These are phyloP conservation scores for Apiotrichum akiyoshidainum DNA, from an alignment of 1,284 basidiomycete species.

Conservation along the genomic window DNA sequence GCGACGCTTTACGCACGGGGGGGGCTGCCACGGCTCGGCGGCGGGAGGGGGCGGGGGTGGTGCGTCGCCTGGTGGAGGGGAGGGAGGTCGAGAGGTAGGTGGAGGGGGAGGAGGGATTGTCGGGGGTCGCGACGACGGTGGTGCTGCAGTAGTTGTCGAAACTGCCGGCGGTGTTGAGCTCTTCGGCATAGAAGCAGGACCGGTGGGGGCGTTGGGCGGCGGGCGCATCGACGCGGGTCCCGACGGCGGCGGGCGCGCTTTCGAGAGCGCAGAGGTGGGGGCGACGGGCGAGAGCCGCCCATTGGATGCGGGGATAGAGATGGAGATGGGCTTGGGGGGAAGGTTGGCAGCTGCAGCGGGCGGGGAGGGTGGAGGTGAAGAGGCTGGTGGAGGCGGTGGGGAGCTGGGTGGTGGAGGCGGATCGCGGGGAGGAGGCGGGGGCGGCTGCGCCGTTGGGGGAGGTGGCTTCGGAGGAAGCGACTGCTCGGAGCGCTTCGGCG, in stretches of 20 bases:
- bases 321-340: slow-evolving; percentile 4
- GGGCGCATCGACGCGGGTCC: slow-evolving; percentile 1
- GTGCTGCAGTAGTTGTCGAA: not conserved
- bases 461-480: not conserved
- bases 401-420: slow-evolving; percentile 14
- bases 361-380: slow-evolving; percentile 14
- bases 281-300: not conserved
- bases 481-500: no score
- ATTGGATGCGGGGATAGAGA: not conserved
- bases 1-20: slow-evolving; percentile 27
- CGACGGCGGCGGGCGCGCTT: not conserved
- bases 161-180: not conserved
- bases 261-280: not conserved
- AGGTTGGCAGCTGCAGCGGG: slow-evolving; percentile 28
- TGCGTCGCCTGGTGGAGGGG: slow-evolving; percentile 11
- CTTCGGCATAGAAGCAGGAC: not conserved
- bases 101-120: slow-evolving; percentile 1
- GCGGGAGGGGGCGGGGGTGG: slow-evolving; percentile 30
- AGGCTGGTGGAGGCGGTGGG: slow-evolving; percentile 23
- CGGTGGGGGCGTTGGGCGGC: not conserved
- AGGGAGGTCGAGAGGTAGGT: slow-evolving; percentile 8
- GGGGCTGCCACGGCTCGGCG: slow-evolving; percentile 18
- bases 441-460: not conserved
- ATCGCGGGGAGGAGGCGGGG: slow-evolving; percentile 10
- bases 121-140: slow-evolving; percentile 1